Base-by-base conservation (phyloP, 345 rosid species). In the Pugionium dolabratum region DNA sequence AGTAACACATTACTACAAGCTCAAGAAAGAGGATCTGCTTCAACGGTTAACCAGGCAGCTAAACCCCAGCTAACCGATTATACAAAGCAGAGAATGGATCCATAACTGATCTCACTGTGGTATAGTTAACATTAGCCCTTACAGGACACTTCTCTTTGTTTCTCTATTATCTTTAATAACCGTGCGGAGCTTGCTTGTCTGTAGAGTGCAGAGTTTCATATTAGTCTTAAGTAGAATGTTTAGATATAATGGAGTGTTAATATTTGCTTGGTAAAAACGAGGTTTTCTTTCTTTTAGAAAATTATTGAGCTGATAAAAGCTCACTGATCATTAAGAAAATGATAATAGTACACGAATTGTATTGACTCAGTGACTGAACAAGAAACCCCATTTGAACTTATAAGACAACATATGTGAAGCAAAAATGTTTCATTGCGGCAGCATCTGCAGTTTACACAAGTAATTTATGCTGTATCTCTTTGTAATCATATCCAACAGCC, bases 11-110 rank as follows among this genome's bases (percentile, higher is more conserved):
- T 87, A 81, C 73, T 63, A 71, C 34, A 78, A 75, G 76, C 84
- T 87, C 6, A 67, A 54, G 44, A 87, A 80, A 54, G 72, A 62
- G 31, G 79, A 67, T 54, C 81, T 87, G 72, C 75, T 85, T 37
- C 76, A 83, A 44, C 75, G 3, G 66, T 35, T 82, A 59, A 75
- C 66, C 41, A 66, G 30, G 8, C 56, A 33, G 9, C 62, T 81
- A 64, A 10, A 66, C 36, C 66, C 34, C 42, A 18, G 61, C 72
- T 75, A 61, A 61, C 56, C 25, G 58, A 51, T 43, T 69, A 75
- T 68, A 73, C 72, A 69, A 73, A 57, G 54, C 60, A 64, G 75
- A 32, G 36, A 27, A 51, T 57, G 55, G 49, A 72, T 59, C 9
- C 59, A n/a, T 34, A 55, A 59, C 60, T 31, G 7, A n/a, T 58